phyloP scores from a whole-genome alignment of 2,329 filamentous ascomycete genomes.

The Alternaria solani region DNA sequence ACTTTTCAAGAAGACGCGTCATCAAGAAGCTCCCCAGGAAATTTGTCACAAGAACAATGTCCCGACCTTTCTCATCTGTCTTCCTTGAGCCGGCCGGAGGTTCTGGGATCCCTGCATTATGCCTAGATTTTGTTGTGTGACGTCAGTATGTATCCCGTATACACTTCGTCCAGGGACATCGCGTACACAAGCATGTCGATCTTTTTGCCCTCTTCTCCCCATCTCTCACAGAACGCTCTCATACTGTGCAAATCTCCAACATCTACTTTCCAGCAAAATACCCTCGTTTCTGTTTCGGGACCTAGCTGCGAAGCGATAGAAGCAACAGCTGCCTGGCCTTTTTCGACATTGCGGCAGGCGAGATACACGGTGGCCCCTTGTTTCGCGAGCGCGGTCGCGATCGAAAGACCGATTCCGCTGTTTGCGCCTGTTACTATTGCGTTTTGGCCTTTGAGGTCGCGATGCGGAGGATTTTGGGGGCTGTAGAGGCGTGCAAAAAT shows the following conservation, averaged over 20 bases:
- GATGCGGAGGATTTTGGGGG: constrained; percentile 12
- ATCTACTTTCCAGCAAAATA: constrained; percentile 22
- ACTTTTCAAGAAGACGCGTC: constrained; percentile 21
- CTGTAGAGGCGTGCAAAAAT: constrained; percentile 22
- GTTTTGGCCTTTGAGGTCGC: constrained; percentile 53
- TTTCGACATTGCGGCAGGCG: constrained; percentile 24
- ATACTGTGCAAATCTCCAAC: constrained; percentile 20
- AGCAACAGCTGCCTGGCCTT: constrained; percentile 18
- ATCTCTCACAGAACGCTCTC: constrained; percentile 20
- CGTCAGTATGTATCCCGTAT: neutral
- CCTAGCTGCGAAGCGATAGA: constrained; percentile 10
- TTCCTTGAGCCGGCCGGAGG: neutral
- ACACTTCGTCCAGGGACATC: neutral
- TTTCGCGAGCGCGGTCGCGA: constrained; percentile 20
- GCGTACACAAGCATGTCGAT: constrained; percentile 22
- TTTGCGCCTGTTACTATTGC: constrained; percentile 62
- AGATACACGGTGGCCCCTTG: constrained; percentile 26
- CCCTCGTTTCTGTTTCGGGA: neutral
- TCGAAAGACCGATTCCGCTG: constrained; percentile 57
- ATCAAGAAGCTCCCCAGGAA: constrained; percentile 25
- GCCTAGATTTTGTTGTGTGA: constrained; percentile 2
- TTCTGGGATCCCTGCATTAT: constrained; percentile 26
- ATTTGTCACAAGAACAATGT: constrained; percentile 23
- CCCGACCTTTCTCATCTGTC: constrained; percentile 13
- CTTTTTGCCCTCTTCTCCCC: constrained; percentile 8